These are phyloP conservation scores for Termitomyces sp. DNA, from an alignment of 768 basidiomycete species.

Conservation along the genomic window DNA sequence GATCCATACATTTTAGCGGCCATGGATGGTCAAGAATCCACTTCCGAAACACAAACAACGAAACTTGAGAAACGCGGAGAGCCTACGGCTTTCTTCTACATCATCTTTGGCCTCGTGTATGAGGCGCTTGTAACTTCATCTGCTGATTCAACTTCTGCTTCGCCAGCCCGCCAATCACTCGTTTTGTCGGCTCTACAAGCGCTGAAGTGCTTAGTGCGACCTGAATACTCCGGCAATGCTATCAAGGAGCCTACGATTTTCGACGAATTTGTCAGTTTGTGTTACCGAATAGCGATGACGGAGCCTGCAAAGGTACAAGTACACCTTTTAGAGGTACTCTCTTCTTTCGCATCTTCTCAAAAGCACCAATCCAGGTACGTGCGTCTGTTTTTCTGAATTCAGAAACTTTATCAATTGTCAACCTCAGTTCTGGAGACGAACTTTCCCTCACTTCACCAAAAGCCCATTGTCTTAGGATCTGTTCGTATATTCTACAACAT, in stretches of 20 bases:
- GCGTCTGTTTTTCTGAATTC: constrained; percentile 3
- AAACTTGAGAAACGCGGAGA: constrained; percentile 39
- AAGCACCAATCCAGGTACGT: constrained; percentile 18
- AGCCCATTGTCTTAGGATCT: constrained; percentile 76
- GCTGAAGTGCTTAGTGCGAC: constrained; percentile 72
- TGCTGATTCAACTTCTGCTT: constrained; percentile 44
- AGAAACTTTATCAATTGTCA: background rate
- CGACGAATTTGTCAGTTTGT: constrained; percentile 84
- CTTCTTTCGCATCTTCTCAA: constrained; percentile 47
- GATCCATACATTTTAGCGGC: constrained; percentile 71
- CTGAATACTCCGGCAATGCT: constrained; percentile 76
- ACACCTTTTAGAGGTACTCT: constrained; percentile 65
- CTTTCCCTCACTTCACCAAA: constrained; percentile 40
- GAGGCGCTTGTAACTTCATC: constrained; percentile 74
- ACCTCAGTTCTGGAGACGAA: constrained; percentile 24
- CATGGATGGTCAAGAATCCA: constrained; percentile 68
- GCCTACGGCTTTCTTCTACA: constrained; percentile 79
- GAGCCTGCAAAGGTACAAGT: constrained; percentile 70
- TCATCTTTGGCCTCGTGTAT: constrained; percentile 90
- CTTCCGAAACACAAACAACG: constrained; percentile 18
- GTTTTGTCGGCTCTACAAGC: constrained; percentile 67
- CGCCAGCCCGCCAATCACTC: constrained; percentile 37
- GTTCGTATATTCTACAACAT: constrained; percentile 74
- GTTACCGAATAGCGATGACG: constrained; percentile 86
- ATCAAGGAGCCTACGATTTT: constrained; percentile 80